Base-by-base conservation (phyloP, 306 rosid species). In the Oxytropis ochrocephala region DNA sequence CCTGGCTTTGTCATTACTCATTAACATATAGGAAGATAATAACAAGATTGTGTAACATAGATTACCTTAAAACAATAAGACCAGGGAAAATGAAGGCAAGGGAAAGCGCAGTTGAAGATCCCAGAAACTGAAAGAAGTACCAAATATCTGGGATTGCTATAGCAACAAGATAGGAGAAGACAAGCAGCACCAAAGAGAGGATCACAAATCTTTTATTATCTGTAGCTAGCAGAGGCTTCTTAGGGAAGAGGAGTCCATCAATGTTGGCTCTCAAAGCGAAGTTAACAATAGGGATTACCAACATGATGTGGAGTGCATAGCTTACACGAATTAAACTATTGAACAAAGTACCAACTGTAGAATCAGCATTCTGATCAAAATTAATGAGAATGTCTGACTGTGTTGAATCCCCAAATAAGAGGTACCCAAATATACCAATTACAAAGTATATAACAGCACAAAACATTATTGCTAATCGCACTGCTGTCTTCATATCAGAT, bases 71-170 rank as follows among this genome's bases (percentile, higher is more conserved):
- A 59, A 77, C 99, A 76, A 94, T 85, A 30, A 73, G 78, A 54
- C 84, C 97, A 11, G 99, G 99, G 78, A 94, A 94, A 48, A 94
- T 83, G 74, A 94, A 94, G 76, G 91, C 95, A 11, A 94, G 96
- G 81, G 84, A 84, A 49, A 89, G 75, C 0, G 96, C 99, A 36
- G 95, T 66, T 24, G 99, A 78, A 67, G 96, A 94, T 39, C 99
- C 99, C 69, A 94, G 21, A 75, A 94, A 85, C 80, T 91, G 97
- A 84, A 94, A 91, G 70, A 91, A 80, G 38, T 79, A 88, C 99
- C 97, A 94, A 67, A 94, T 88, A 76, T 87, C 84, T 54, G 97
- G 99, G 69, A 94, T 58, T 18, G 96, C 88, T 32, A 91, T 91
- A 29, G 97, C 97, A 36, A 91, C 92, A 9, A 94, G 64, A 79